Evolutionary conservation across 768 basidiomycete species (phyloP), one percentile per base, ranked within the genome.

Genomic region (Suillus subaureus): DNA sequence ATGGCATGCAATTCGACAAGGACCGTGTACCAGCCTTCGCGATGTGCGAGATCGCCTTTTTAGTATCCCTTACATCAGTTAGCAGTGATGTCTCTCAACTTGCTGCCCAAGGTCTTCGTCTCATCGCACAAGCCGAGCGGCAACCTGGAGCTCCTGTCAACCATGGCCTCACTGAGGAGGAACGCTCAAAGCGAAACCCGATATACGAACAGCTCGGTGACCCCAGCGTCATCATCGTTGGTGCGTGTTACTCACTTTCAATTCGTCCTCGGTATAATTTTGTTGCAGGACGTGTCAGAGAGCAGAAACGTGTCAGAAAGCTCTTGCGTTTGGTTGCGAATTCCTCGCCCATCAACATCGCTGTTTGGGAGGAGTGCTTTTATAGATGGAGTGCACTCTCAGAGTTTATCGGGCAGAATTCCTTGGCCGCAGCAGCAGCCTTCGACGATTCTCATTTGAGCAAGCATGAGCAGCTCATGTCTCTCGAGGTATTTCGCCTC

Each of bases 331-430:
- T 86, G 62, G 81, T 93, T 55, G 83, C 87, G 1, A 85, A 84
- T 35, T 87, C 90, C 16, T 84, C 85, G 37, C 84, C 87, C 1
- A 83, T 87, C n/a, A 87, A 92, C 61, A 79, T 91, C 26, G 91
- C 90, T 0, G 89, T 92, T 3, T 96, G 93, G 93, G 83, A 89
- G 68, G 93, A 95, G 71, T 89, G 87, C 66, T 94, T 89, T 74
- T 89, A 84, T 79, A 82, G 92, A 57, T 94, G 92, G 92, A 81
- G 82, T 33, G 77, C 80, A 6, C 76, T 94, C 52, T 85, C 85
- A 16, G 90, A 91, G 71, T 78, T 83, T 58, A 79, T 90, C 54
- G 81, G 83, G 67, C 83, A 77, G 57, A 71, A 75, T 40, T 71
- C 77, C 31, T 66, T 78, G 54, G 77, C 76, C 31, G 70, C 74